Evolutionary conservation across 2,329 filamentous ascomycete genomes (phyloP).

Genomic region (Pseudogymnoascus sp.): DNA sequence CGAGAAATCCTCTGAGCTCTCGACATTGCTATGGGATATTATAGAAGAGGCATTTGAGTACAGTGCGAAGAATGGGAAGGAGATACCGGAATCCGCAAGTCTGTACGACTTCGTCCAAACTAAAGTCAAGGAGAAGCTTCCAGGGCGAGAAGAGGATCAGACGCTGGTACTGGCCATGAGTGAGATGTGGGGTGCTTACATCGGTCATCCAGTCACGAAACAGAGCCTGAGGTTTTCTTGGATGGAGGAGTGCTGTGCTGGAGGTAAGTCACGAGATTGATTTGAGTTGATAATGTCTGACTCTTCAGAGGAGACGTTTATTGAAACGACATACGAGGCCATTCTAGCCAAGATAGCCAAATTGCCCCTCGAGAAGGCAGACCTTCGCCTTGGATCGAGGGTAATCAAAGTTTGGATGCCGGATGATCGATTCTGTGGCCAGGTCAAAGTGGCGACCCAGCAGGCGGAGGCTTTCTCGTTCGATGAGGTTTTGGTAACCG

Average conservation of each 20-base stretch:
- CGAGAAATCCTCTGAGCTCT: slow-evolving; percentile 23
- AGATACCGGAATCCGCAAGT: slow-evolving; percentile 39
- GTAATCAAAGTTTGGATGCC: slow-evolving; percentile 16
- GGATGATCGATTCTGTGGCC: not conserved
- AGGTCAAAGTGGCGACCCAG: slow-evolving; percentile 16
- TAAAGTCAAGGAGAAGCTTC: slow-evolving; percentile 37
- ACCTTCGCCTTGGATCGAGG: slow-evolving; percentile 21
- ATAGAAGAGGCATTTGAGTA: slow-evolving; percentile 45
- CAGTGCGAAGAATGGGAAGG: slow-evolving; percentile 40
- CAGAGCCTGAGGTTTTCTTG: slow-evolving; percentile 51
- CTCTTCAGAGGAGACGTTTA: slow-evolving; percentile 16
- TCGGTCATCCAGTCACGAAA: slow-evolving; percentile 39
- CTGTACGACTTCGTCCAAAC: slow-evolving; percentile 46
- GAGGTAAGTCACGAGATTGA: slow-evolving; percentile 26
- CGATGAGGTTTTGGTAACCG: slow-evolving; percentile 41
- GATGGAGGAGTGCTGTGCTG: slow-evolving; percentile 50
- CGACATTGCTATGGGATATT: slow-evolving; percentile 41
- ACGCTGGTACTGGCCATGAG: slow-evolving; percentile 33
- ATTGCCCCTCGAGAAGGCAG: slow-evolving; percentile 19
- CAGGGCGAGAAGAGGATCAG: slow-evolving; percentile 33
- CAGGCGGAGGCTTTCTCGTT: slow-evolving; percentile 19
- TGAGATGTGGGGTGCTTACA: slow-evolving; percentile 42
- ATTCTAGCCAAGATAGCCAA: slow-evolving; percentile 24
- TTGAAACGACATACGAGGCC: slow-evolving; percentile 23
- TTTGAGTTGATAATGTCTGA: not conserved